Evolutionary conservation across 2,329 filamentous ascomycete genomes (phyloP), one percentile per base, ranked within the genome.

Genomic region (Cercospora sesami): DNA sequence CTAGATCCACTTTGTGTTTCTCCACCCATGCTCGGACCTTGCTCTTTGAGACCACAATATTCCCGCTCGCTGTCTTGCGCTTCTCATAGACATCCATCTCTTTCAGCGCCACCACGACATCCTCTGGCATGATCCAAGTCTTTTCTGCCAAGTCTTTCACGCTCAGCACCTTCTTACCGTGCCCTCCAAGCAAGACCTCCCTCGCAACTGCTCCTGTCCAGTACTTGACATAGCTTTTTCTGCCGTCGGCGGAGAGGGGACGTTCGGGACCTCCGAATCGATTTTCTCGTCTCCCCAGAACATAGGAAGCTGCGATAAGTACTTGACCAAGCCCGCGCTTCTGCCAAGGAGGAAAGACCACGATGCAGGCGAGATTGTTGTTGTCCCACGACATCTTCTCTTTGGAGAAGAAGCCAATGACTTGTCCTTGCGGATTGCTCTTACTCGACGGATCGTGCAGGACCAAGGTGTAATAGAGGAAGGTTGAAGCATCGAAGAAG

Each of bases 361-460:
- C 85, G 73, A 99, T 99, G 78, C 95, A 99, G 0, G 95, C 95
- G 5, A 99, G 86, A 73, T 98, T 99, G 80, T 99, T 98, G 76
- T 94, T 94, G 76, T 99, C 95, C 94, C 95, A 99, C 3, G 93
- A 97, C 84, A 97, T 91, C 79, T 98, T 98, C 80, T 99, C 95
- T 78, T 99, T 98, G 71, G 92, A 96, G 83, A 98, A 99, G 85
- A 98, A 98, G n/a, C 95, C 95, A 1, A 94, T 87, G 31, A 97
- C 89, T 76, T 90, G 88, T 14, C 74, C 74, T 33, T 75, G 64
- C 18, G 73, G 69, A 7, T 31, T 58, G 14, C 28, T 31, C 39
- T 74, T 66, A 16, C 63, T 63, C 21, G 57, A 51, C 14, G 64
- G 83, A 8, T 89, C 61, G 28, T 69, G 72, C 76, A 94, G 91